A percentile compares a stretch with the other conserved stretches of the same genome.
Evolutionary conservation across 352 stramenopile species (phyloP).

Genomic region (Aphanomyces astaci): DNA sequence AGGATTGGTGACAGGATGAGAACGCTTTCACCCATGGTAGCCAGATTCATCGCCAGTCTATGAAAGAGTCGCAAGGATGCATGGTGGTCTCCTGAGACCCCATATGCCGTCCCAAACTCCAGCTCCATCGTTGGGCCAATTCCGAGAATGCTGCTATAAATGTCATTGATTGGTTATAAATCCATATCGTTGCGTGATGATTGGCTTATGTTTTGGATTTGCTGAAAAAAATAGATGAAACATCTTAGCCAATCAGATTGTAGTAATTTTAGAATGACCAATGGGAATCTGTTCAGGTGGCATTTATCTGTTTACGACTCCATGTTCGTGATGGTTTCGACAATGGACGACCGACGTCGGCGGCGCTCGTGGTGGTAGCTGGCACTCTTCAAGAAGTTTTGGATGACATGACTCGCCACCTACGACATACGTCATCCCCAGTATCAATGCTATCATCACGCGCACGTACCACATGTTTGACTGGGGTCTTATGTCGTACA

Average conservation of each 20-base stretch:
- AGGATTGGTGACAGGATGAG: background rate
- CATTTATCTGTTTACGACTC: too few species aligned
- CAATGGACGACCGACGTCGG: background rate
- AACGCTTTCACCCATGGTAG: background rate
- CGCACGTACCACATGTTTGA: background rate
- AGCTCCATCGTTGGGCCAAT: background rate
- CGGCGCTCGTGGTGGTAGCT: background rate
- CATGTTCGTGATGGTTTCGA: background rate
- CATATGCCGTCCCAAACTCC: background rate
- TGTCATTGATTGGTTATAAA: background rate
- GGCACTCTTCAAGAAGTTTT: background rate
- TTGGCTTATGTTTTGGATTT: background rate
- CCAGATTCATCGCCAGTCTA: background rate
- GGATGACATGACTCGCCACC: background rate
- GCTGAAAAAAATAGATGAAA: background rate
- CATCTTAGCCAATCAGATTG: background rate
- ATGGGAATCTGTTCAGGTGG: too few species aligned
- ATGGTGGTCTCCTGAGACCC: background rate
- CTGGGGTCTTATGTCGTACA: background rate
- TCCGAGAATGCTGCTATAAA: background rate
- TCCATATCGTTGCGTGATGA: background rate
- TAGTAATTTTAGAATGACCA: background rate
- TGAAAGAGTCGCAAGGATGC: background rate
- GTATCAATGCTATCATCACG: too few species aligned
- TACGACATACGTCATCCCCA: too few species aligned